Base-by-base conservation (phyloP, 345 rosid genomes). In the Eucalyptus lansdowneana region DNA sequence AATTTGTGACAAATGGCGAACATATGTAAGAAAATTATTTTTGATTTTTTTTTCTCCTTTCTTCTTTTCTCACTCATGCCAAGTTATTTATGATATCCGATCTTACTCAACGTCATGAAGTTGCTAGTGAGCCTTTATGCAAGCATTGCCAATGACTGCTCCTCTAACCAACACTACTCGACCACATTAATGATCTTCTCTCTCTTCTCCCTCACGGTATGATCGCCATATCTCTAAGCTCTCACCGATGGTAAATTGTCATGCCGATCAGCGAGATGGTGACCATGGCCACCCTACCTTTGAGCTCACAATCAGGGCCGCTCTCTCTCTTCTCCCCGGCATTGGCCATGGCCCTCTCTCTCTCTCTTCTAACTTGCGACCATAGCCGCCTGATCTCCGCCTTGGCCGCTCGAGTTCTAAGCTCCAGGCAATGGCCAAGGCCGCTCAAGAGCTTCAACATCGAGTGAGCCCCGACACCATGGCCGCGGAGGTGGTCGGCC, bases 241-340 rank as follows among this genome's bases (percentile, higher is more conserved):
- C 9, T 27, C 1, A 4, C 0, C 0, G 1, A 65, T 65, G 19
- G 3, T 0, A 65, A 65, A 2, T 29, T 14, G 72, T 15, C 69
- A 14, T 8, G 58, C 3, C 5, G 10, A 29, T 65, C 9, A 4
- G 3, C 0, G 8, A 65, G 9, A 65, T 29, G 72, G 17, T 13
- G 19, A 15, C 31, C 31, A 60, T 0, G 7, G 22, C 40, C 80
- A 67, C 80, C 34, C 11, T 31, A 4, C 40, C 40, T 67, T 67
- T 9, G 80, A n/a, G 80, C 80, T 67, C 80, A 31, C 21, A 4
- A 31, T 31, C 40, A 67, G 16, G 80, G 80, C 40, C 6, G 6
- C 15, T n/a, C 21, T 67, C 80, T 67, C 8, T 67, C 42, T 67
- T 67, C 40, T 67, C 40, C 34, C 21, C 1, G 22, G 11, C 80